Base-by-base conservation (phyloP, 495 filamentous ascomycete genomes). In the Penicillium alfredii region DNA sequence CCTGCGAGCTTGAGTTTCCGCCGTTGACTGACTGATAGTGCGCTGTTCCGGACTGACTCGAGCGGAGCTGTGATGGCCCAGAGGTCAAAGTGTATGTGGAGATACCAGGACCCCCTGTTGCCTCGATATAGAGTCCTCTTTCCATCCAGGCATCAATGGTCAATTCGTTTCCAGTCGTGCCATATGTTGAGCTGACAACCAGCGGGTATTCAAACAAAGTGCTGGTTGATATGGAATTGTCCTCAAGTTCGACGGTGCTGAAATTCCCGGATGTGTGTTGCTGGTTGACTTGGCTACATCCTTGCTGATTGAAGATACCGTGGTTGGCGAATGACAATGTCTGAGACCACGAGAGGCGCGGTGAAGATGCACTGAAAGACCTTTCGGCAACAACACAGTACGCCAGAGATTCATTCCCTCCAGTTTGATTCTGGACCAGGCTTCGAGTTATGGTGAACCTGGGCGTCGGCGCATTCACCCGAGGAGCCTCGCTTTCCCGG, bases 151-250 rank as follows among this genome's bases (percentile, higher is more conserved):
- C 82, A 31, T 65, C 63, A 28, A 89, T 81, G 17, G 71, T 68
- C 30, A 80, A 59, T 33, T 76, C 77, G 2, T 74, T 75, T 18
- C 62, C 29, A 0, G 60, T 32, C 10, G 60, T 47, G 16, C 67
- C 31, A 40, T 74, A 80, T 1, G 73, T 66, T 4, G 71, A 71
- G 35, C 79, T 77, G 11, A 77, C 74, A 32, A 61, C 66, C 0
- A 90, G 44, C 2, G 84, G 84, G 46, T 86, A 88, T 6, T 48
- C 49, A 60, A 83, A 88, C 4, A 49, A 61, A 7, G 69, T 56
- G 4, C 49, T 45, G 33, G 71, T 47, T 8, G 47, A 26, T 30
- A 9, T 30, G 15, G 38, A 8, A 2, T 25, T 38, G 8, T 42
- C 28, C 12, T 38, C 55, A 29, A 52, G 63, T 4, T 61, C 54